phyloP scores from a whole-genome alignment of 2,329 filamentous ascomycete species.

The Colletotrichum cordylinicola region DNA sequence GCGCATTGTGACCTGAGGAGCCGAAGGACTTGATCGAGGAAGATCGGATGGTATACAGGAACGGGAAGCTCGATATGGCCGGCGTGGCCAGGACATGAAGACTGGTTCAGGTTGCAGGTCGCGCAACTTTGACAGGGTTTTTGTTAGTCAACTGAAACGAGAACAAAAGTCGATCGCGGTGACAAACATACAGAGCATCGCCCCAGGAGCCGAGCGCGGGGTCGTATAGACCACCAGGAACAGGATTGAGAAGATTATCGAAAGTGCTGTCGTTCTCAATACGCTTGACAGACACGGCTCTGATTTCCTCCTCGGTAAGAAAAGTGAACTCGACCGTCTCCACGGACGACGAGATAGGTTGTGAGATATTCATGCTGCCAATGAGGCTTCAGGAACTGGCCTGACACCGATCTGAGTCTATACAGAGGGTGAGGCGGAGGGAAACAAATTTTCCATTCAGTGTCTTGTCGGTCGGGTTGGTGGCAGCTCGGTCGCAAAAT shows the following conservation, averaged over 20 bases:
- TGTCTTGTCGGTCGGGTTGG: neutral
- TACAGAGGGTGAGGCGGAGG: neutral
- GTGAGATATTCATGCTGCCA: conserved; percentile 71
- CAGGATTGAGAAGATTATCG: conserved; percentile 86
- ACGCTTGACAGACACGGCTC: conserved; percentile 87
- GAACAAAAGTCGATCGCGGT: neutral
- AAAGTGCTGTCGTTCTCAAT: conserved; percentile 96
- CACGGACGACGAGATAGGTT: conserved; percentile 84
- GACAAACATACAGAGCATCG: conserved; percentile 73
- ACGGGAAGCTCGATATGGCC: conserved; percentile 95
- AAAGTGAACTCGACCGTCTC: conserved; percentile 90
- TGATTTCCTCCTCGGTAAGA: conserved; percentile 82
- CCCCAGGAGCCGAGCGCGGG: conserved; percentile 89
- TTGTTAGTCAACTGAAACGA: conserved; percentile 18
- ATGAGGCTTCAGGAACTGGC: conserved; percentile 3
- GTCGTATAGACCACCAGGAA: conserved; percentile 92
- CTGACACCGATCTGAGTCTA: conserved; percentile 3
- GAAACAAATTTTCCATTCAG: conserved; percentile 16
- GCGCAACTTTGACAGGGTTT: conserved; percentile 68
- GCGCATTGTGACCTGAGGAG: conserved; percentile 86
- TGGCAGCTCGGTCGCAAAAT: conserved; percentile 6
- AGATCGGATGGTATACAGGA: conserved; percentile 94
- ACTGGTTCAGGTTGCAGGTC: conserved; percentile 86
- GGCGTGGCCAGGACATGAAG: conserved; percentile 87
- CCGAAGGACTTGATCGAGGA: conserved; percentile 89